Base-by-base conservation (phyloP, 345 rosid genomes). In the Cardiospermum halicacabum region DNA sequence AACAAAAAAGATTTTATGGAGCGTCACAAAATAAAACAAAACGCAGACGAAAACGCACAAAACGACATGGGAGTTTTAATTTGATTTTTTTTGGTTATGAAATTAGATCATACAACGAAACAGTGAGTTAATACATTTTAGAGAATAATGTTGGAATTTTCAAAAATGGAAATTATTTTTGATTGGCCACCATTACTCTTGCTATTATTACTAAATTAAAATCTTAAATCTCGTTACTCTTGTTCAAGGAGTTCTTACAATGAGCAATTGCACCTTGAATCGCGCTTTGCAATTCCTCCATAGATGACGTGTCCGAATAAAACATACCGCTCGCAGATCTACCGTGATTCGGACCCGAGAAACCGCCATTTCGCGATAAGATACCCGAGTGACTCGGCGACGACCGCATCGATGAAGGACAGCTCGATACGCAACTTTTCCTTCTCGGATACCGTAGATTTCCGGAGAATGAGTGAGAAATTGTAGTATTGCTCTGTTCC, bases 361-460 rank as follows among this genome's bases (percentile, higher is more conserved):
- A 71, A 0, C 77, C 91, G 6, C 69, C 89, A 8, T 68, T 72
- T 30, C 82, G 76, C 30, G 76, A 67, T 31, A 88, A 83, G 11
- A 85, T 86, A 3, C 98, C 97, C 18, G 98, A 93, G 72, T 90
- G 97, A 58, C 84, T 90, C 22, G 98, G 98, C 5, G 96, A 89
- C 5, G 96, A 92, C 49, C 91, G 72, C 87, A 87, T 89, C 21
- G 98, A 88, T 4, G 98, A 88, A 4, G 96, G 94, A 64, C 94
- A 88, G 85, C 96, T 90, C 2, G 92, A 82, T 3, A 82, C 74
- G 56, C 85, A 79, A 74, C 83, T 69, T 74, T 80, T 84, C 66
- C 82, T 82, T 69, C 81, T 84, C 26, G 90, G 90, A 65, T 84
- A 82, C 76, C 86, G 73, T 64, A 92, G 68, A 72, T 92, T 92